Conservation (phyloP, 2,329 filamentous ascomycete genomes). For the Byssothecium circinans region DNA sequence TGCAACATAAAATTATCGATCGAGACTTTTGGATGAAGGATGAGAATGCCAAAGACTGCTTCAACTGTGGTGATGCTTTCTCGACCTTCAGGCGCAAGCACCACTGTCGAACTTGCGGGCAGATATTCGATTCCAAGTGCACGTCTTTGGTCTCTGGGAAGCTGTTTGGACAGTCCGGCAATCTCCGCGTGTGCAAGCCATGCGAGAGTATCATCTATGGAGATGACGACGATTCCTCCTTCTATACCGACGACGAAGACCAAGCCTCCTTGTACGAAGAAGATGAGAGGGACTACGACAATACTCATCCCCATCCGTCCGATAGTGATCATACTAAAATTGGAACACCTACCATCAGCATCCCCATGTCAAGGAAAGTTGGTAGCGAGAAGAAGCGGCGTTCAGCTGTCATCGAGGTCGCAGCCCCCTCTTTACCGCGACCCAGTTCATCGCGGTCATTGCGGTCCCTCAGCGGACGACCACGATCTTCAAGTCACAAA, state of each 20-base stretch:
- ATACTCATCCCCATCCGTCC: constrained; percentile 28
- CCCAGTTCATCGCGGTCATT: constrained; percentile 92
- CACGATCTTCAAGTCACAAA: constrained; percentile 77
- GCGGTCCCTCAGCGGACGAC: constrained; percentile 70
- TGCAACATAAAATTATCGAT: constrained; percentile 84
- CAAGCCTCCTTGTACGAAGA: constrained; percentile 58
- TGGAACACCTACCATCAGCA: constrained; percentile 63
- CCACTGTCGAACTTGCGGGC: constrained; percentile 92
- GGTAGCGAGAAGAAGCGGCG: constrained; percentile 79
- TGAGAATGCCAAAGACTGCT: constrained; percentile 96
- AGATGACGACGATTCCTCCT: constrained; percentile 86
- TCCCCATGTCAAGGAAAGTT: constrained; percentile 64
- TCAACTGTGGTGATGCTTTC: constrained; percentile 86
- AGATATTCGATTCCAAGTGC: constrained; percentile 97
- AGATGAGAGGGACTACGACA: constrained; percentile 29
- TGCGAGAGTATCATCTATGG: constrained; percentile 90
- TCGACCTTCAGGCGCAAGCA: constrained; percentile 94
- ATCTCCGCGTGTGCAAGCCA: constrained; percentile 85
- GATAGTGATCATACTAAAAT: constrained; percentile 48
- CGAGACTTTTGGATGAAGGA: constrained; percentile 99
- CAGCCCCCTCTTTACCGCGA: constrained; percentile 71
- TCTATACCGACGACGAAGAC: constrained; percentile 81
- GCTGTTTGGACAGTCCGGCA: constrained; percentile 82
- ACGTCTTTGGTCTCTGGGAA: constrained; percentile 87
- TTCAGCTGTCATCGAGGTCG: constrained; percentile 88